phyloP scores from a whole-genome alignment of 2,329 filamentous ascomycete species.

The Aspergillus neotritici region DNA sequence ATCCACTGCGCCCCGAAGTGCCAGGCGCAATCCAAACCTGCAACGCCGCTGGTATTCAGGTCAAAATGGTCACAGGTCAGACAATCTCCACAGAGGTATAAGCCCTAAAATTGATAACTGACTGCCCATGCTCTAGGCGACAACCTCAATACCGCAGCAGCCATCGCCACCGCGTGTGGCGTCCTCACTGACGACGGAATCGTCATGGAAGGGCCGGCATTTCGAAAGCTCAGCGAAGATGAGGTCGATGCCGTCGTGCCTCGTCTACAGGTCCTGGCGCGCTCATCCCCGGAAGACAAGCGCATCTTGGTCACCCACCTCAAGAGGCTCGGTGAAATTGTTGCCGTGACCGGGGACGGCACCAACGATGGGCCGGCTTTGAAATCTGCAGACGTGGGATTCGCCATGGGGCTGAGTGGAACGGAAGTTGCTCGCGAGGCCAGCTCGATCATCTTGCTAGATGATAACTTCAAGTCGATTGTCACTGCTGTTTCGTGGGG shows the following conservation, averaged over 20 bases:
- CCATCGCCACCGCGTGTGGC: slow-evolving; percentile 62
- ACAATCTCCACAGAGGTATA: too few relatives aligned
- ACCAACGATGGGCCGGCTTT: slow-evolving; percentile 57
- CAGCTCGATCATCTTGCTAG: slow-evolving; percentile 49
- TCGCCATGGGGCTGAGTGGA: slow-evolving; percentile 57
- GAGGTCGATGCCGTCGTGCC: slow-evolving; percentile 50
- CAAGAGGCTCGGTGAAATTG: slow-evolving; percentile 49
- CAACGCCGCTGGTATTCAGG: slow-evolving; percentile 56
- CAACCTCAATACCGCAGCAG: slow-evolving; percentile 60
- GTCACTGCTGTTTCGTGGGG: slow-evolving; percentile 58
- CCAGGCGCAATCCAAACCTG: slow-evolving; percentile 56
- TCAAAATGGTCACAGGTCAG: slow-evolving; percentile 58
- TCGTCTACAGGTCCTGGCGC: slow-evolving; percentile 51
- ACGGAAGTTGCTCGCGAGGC: slow-evolving; percentile 58
- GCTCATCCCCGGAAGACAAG: slow-evolving; percentile 57
- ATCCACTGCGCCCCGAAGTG: slow-evolving; percentile 58
- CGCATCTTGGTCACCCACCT: slow-evolving; percentile 51
- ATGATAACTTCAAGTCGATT: slow-evolving; percentile 55
- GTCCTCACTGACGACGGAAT: slow-evolving; percentile 49
- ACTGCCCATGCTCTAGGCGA: slow-evolving; percentile 35
- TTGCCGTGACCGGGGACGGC: slow-evolving; percentile 56
- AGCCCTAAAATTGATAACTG: too few relatives aligned
- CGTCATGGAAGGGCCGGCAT: slow-evolving; percentile 58
- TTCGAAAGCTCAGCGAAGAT: slow-evolving; percentile 49
- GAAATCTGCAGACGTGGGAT: slow-evolving; percentile 55